Percentiles rank a stretch among this genome's conserved stretches.
These are phyloP conservation scores for Phialophora verrucosa DNA, from an alignment of 2,329 filamentous ascomycete genomes.

Conservation along the genomic window DNA sequence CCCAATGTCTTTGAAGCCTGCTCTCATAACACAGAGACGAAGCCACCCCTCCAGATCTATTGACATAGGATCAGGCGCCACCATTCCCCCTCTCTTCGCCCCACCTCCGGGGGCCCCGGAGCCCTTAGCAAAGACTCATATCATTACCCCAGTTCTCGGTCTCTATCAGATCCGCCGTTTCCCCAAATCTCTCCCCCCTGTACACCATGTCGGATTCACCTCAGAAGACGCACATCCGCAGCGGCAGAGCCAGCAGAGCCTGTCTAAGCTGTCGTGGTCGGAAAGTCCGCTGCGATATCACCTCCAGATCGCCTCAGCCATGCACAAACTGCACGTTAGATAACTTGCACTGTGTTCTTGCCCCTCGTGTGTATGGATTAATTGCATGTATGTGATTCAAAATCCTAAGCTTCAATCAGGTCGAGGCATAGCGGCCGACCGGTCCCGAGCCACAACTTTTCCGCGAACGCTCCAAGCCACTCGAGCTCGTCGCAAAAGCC, in stretches of 20 bases:
- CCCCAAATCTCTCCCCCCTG: neutral
- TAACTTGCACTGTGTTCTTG: neutral
- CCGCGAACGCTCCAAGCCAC: neutral
- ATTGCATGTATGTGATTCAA: neutral
- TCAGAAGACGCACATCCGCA: neutral
- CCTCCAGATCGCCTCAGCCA: neutral
- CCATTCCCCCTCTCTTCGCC: no score
- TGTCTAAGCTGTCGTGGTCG: slow-evolving; percentile 1
- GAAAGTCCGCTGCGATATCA: neutral
- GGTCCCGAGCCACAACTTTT: neutral
- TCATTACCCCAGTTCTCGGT: neutral
- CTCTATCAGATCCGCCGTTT: neutral
- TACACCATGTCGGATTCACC: neutral
- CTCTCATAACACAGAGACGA: no score
- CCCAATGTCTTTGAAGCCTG: no score
- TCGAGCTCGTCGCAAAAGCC: neutral
- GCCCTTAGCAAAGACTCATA: no score
- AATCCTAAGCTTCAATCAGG: neutral
- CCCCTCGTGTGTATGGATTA: neutral
- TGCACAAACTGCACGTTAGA: slow-evolving; percentile 7
- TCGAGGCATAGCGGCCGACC: neutral
- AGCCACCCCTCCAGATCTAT: no score
- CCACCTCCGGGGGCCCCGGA: no score
- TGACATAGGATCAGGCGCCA: no score
- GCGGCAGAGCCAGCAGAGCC: neutral